A percentile compares a stretch with the other conserved stretches of the same genome.
Conservation (phyloP, 495 filamentous ascomycete genomes). For the Annulohypoxylon maeteangense region DNA sequence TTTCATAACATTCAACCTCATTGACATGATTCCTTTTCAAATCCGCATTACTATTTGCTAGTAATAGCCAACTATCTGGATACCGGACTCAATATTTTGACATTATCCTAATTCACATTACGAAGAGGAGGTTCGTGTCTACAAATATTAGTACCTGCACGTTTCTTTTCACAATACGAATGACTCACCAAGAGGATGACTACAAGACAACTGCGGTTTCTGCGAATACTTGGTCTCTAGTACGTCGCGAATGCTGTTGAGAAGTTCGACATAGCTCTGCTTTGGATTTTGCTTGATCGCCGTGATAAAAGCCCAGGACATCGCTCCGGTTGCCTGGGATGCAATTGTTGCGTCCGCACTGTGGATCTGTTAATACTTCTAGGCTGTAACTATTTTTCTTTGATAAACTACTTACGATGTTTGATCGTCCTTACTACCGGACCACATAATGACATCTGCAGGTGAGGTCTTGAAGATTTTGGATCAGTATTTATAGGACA, state of each 20-base stretch:
- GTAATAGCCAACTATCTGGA: not conserved
- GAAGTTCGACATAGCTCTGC: conserved; percentile 92
- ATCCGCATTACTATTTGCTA: not conserved
- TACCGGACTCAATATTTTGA: not conserved
- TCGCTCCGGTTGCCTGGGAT: conserved; percentile 92
- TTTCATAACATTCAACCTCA: not conserved
- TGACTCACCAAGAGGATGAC: conserved; percentile 88
- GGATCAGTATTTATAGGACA: conserved; percentile 38
- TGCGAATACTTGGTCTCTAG: conserved; percentile 87
- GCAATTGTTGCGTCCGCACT: conserved; percentile 72
- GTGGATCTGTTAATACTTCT: conserved; percentile 32
- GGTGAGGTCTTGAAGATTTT: conserved; percentile 69
- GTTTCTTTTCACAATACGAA: conserved; percentile 21
- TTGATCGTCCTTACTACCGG: conserved; percentile 93
- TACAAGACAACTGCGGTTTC: conserved; percentile 96
- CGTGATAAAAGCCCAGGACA: conserved; percentile 95
- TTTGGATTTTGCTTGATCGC: conserved; percentile 92
- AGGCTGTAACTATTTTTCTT: conserved; percentile 6
- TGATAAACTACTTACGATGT: conserved; percentile 77
- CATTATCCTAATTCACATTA: conserved; percentile 51
- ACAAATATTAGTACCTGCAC: conserved; percentile 29
- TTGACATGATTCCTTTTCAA: not conserved
- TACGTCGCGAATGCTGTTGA: conserved; percentile 94
- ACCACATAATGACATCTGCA: conserved; percentile 99
- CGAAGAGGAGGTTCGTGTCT: conserved; percentile 59